Evolutionary conservation across 441 rosid genomes (phyloP).

Genomic region (Erysimum pusillum): DNA sequence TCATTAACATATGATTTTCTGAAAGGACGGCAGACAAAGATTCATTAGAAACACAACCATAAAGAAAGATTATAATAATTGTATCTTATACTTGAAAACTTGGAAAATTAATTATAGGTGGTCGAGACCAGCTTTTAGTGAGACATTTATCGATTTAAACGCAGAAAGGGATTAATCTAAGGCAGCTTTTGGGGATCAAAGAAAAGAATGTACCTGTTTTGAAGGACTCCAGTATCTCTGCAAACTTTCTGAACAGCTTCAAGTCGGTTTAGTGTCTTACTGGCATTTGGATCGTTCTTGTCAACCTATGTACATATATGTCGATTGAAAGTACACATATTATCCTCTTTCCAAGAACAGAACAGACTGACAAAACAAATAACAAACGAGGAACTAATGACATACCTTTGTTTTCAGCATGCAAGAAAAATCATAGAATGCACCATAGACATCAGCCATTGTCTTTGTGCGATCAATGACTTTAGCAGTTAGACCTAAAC

Average conservation of each 20-base stretch:
- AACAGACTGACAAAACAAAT: not conserved
- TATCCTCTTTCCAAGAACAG: not conserved
- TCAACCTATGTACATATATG: constrained; percentile 59
- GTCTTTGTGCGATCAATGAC: constrained; percentile 78
- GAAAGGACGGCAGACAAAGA: constrained; percentile 1
- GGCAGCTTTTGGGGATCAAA: not conserved
- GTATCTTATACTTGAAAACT: not conserved
- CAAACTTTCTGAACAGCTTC: constrained; percentile 78
- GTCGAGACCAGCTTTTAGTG: constrained; percentile 19
- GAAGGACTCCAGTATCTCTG: constrained; percentile 68
- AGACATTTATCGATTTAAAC: not conserved
- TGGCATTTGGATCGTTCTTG: constrained; percentile 75
- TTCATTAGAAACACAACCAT: constrained; percentile 25
- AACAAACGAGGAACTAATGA: not conserved
- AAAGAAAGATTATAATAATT: not conserved
- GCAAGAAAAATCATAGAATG: constrained; percentile 84
- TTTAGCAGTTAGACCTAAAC: constrained; percentile 93
- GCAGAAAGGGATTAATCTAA: not conserved
- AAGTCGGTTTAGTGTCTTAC: constrained; percentile 64
- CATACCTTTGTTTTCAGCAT: constrained; percentile 82
- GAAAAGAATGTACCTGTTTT: constrained; percentile 62
- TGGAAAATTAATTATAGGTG: not conserved
- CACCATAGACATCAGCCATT: constrained; percentile 93
- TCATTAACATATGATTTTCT: constrained; percentile 46
- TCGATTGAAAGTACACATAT: not conserved